phyloP scores from a whole-genome alignment of 2,329 filamentous ascomycete genomes.

The Leptographium flavum region DNA sequence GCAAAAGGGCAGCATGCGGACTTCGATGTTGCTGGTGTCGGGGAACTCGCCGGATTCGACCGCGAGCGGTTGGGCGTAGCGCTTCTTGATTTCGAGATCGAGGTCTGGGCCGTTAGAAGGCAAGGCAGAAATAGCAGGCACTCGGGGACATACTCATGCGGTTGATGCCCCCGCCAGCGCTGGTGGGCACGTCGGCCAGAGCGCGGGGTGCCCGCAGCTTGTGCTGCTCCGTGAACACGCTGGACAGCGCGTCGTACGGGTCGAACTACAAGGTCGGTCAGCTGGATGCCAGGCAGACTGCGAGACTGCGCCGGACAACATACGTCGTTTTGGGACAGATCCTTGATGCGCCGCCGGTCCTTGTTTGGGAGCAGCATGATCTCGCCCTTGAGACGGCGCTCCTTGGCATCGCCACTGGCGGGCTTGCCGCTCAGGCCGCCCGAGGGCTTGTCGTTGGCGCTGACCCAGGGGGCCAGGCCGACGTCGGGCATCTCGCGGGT shows the following conservation, averaged over 20 bases:
- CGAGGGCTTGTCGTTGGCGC: slow-evolving; percentile 53
- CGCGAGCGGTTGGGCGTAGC: slow-evolving; percentile 48
- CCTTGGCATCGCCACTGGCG: slow-evolving; percentile 49
- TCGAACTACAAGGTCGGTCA: slow-evolving; percentile 28
- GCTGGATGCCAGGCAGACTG: slow-evolving; percentile 12
- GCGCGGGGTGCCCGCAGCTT: slow-evolving; percentile 28
- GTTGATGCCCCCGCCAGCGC: slow-evolving; percentile 54
- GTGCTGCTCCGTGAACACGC: slow-evolving; percentile 36
- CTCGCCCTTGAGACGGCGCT: slow-evolving; percentile 51
- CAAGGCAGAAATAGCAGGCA: not conserved
- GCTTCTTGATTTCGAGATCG: slow-evolving; percentile 53
- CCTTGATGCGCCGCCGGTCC: slow-evolving; percentile 53
- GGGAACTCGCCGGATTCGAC: slow-evolving; percentile 58
- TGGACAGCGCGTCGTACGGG: slow-evolving; percentile 37
- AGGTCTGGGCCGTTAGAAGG: slow-evolving; percentile 35
- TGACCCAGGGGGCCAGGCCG: slow-evolving; percentile 57
- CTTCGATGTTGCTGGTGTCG: slow-evolving; percentile 46
- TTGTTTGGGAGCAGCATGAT: slow-evolving; percentile 57
- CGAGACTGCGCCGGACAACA: slow-evolving; percentile 13
- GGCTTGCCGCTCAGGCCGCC: slow-evolving; percentile 44
- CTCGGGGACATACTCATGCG: slow-evolving; percentile 53
- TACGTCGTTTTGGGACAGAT: slow-evolving; percentile 47
- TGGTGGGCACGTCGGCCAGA: slow-evolving; percentile 47
- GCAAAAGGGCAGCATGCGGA: slow-evolving; percentile 53
- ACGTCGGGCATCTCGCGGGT: slow-evolving; percentile 54